These are phyloP conservation scores for Wallacemonas collosoma DNA, from an alignment of 208 protist genomes.

Conservation along the genomic window DNA sequence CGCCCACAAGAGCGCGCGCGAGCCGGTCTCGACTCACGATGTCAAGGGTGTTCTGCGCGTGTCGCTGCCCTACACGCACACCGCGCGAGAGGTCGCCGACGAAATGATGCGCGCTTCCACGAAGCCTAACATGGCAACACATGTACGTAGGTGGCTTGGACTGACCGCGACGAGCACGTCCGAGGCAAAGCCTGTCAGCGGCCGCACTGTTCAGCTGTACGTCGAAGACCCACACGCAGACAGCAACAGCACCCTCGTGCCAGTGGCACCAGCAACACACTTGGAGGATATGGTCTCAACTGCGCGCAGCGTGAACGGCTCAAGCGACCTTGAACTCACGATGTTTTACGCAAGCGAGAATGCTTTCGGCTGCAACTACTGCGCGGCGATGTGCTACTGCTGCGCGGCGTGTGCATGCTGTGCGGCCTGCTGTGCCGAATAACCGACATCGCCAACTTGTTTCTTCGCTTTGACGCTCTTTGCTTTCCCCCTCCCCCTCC, in stretches of 20 bases:
- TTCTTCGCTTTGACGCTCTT: too few relatives aligned
- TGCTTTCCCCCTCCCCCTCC: too few relatives aligned
- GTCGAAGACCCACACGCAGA: neutral
- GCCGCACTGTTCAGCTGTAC: neutral
- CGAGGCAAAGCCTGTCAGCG: neutral
- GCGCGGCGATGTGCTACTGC: too few relatives aligned
- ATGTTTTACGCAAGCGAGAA: neutral
- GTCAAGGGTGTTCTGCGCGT: constrained; percentile 3
- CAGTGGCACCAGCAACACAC: neutral
- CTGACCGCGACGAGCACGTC: neutral
- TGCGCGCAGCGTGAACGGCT: neutral
- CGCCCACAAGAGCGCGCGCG: neutral
- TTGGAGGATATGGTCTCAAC: neutral
- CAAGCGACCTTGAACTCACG: neutral
- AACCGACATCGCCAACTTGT: too few relatives aligned
- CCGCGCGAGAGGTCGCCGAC: neutral
- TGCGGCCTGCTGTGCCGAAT: too few relatives aligned
- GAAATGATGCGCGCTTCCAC: neutral
- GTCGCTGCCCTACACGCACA: constrained; percentile 2
- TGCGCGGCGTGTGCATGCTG: too few relatives aligned
- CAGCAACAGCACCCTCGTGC: neutral
- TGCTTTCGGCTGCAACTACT: neutral
- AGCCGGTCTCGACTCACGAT: neutral
- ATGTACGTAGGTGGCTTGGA: neutral
- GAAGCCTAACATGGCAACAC: neutral